phyloP scores from a whole-genome alignment of 768 basidiomycete species.

The Xerocomellus dryophilus region DNA sequence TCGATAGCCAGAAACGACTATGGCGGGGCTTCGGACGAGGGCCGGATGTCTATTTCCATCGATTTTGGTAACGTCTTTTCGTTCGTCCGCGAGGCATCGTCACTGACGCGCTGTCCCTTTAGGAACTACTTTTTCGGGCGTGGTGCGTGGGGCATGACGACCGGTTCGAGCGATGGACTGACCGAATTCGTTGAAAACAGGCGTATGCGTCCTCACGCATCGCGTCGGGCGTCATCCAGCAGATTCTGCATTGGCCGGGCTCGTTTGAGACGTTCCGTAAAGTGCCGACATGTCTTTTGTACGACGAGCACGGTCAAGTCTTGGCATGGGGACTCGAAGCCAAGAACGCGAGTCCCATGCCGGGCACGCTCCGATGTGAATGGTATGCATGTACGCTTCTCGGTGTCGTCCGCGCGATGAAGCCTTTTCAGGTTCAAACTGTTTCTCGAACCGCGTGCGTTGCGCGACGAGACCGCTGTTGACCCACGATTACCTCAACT shows the following conservation, averaged over 20 bases:
- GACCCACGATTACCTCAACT: constrained; percentile 78
- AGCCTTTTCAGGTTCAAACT: constrained; percentile 65
- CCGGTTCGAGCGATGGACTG: neutral
- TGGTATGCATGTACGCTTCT: constrained; percentile 36
- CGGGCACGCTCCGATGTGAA: constrained; percentile 59
- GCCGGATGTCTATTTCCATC: constrained; percentile 79
- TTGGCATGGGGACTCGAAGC: constrained; percentile 87
- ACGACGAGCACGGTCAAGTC: constrained; percentile 69
- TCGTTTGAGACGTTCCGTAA: constrained; percentile 85
- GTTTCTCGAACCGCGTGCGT: constrained; percentile 76
- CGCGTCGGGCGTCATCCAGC: constrained; percentile 73
- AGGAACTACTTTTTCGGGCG: constrained; percentile 88
- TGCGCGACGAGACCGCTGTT: constrained; percentile 66
- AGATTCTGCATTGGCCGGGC: constrained; percentile 84
- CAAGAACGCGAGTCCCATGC: constrained; percentile 70
- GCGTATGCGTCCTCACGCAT: constrained; percentile 87
- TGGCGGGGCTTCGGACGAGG: constrained; percentile 48
- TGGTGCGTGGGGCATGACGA: constrained; percentile 50
- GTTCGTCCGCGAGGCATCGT: neutral
- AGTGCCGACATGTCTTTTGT: constrained; percentile 81
- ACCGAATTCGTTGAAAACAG: constrained; percentile 34
- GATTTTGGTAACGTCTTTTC: constrained; percentile 68
- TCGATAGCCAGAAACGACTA: constrained; percentile 24
- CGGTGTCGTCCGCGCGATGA: neutral
- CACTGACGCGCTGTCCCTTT: neutral